Evolutionary conservation across 768 basidiomycete genomes (phyloP).

Genomic region (Sarcomyxa edulis): DNA sequence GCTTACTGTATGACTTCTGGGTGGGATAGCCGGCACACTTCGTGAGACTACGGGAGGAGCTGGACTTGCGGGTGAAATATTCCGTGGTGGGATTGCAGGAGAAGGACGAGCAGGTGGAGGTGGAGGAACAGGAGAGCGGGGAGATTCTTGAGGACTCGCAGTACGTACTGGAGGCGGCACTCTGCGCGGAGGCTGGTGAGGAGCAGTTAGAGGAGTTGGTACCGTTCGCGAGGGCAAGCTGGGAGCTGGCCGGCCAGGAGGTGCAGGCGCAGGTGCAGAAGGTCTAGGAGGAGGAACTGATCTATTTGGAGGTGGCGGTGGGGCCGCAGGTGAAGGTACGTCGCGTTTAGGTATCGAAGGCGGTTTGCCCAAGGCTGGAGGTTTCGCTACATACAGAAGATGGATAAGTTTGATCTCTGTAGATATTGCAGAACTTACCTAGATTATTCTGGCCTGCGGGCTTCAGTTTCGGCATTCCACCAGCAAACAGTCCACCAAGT

Average conservation of each 20-base stretch:
- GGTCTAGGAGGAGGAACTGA: slow-evolving; percentile 17
- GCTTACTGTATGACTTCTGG: slow-evolving; percentile 17
- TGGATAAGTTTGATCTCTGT: slow-evolving; percentile 7
- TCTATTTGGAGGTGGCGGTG: slow-evolving; percentile 17
- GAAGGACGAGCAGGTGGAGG: slow-evolving; percentile 32
- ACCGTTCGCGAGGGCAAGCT: slow-evolving; percentile 32
- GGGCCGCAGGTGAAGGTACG: slow-evolving; percentile 22
- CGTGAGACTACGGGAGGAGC: slow-evolving; percentile 17
- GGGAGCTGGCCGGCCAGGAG: slow-evolving; percentile 24
- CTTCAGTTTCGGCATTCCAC: slow-evolving; percentile 88
- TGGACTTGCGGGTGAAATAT: slow-evolving; percentile 26
- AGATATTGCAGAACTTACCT: slow-evolving; percentile 33
- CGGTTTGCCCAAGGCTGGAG: slow-evolving; percentile 58
- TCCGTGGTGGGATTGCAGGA: slow-evolving; percentile 36
- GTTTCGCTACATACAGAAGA: slow-evolving; percentile 40
- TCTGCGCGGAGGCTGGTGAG: no score
- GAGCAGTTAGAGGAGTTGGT: slow-evolving; percentile 23
- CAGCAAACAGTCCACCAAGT: slow-evolving; percentile 81
- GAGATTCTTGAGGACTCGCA: no score
- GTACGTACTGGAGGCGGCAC: no score
- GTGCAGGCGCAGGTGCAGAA: slow-evolving; percentile 31
- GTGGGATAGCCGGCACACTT: slow-evolving; percentile 23
- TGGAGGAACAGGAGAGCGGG: slow-evolving; percentile 26
- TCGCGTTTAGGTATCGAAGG: slow-evolving; percentile 57
- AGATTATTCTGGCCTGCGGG: slow-evolving; percentile 60